These are phyloP conservation scores for Alternaria novae-zelandiae DNA, from an alignment of 2,329 filamentous ascomycete species.

Conservation along the genomic window DNA sequence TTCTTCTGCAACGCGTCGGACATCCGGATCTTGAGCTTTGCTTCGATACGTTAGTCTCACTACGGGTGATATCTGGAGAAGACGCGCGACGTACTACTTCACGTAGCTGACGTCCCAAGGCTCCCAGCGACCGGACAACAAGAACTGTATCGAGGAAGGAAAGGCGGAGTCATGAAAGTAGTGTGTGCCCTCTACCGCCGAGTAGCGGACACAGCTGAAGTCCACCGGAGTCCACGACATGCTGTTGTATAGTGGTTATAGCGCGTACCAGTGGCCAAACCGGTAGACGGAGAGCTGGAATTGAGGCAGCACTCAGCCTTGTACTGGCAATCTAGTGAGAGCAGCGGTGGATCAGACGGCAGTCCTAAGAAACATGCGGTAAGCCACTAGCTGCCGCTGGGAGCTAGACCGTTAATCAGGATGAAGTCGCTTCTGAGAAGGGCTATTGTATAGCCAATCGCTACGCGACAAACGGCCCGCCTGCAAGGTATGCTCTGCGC, in stretches of 20 bases:
- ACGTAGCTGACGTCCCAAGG: slow-evolving; percentile 42
- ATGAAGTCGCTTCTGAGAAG: slow-evolving; percentile 8
- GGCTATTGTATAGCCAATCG: slow-evolving; percentile 16
- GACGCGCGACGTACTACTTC: slow-evolving; percentile 26
- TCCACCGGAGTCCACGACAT: slow-evolving; percentile 40
- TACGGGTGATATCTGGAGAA: neutral
- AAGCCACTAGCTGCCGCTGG: slow-evolving; percentile 17
- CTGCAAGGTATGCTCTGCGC: slow-evolving; percentile 20
- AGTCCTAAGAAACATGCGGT: slow-evolving; percentile 21
- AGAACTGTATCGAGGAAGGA: slow-evolving; percentile 39
- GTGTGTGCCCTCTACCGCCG: slow-evolving; percentile 36
- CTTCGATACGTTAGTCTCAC: slow-evolving; percentile 19
- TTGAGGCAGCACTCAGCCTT: slow-evolving; percentile 9
- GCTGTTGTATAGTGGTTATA: slow-evolving; percentile 13
- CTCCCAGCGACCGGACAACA: slow-evolving; percentile 39
- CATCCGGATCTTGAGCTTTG: slow-evolving; percentile 36
- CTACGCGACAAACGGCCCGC: slow-evolving; percentile 13
- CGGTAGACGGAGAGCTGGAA: slow-evolving; percentile 1
- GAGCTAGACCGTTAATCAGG: slow-evolving; percentile 21
- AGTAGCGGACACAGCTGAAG: slow-evolving; percentile 38
- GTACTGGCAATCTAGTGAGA: slow-evolving; percentile 9
- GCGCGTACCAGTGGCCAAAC: neutral
- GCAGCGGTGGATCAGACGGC: slow-evolving; percentile 15
- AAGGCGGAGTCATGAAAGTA: slow-evolving; percentile 39
- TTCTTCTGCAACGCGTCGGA: slow-evolving; percentile 37